Evolutionary conservation across 2,329 filamentous ascomycete species (phyloP).

Genomic region (Alternaria incomplexa): DNA sequence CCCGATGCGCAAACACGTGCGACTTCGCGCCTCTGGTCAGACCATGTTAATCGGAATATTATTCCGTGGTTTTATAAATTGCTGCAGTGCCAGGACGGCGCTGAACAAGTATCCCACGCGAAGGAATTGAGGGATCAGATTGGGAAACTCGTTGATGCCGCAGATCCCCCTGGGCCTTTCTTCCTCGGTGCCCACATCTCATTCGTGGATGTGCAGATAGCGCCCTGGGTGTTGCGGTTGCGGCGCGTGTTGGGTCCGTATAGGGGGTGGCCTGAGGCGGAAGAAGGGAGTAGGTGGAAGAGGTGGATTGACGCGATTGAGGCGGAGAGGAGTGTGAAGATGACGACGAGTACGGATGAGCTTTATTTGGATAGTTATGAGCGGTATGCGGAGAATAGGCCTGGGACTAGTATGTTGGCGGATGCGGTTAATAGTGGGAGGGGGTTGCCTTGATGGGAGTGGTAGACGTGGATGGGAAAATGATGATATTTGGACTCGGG

Average conservation of each 20-base stretch:
- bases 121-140: conserved; percentile 71
- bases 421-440: conserved; percentile 65
- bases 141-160: conserved; percentile 63
- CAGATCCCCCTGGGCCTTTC: conserved; percentile 68
- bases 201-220: conserved; percentile 77
- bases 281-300: conserved; percentile 69
- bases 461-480: too few species aligned
- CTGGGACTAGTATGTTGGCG: conserved; percentile 63
- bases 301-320: conserved; percentile 75
- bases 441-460: conserved; percentile 59
- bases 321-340: conserved; percentile 64
- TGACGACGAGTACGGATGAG: conserved; percentile 70
- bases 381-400: conserved; percentile 67
- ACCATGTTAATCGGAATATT: conserved; percentile 79
- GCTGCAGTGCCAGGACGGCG: conserved; percentile 67
- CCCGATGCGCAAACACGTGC: conserved; percentile 71
- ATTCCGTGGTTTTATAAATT: conserved; percentile 78
- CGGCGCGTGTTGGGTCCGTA: conserved; percentile 70
- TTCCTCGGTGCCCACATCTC: conserved; percentile 65
- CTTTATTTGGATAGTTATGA: conserved; percentile 72
- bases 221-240: conserved; percentile 75
- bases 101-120: conserved; percentile 64
- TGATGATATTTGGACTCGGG: too few species aligned
- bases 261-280: conserved; percentile 69
- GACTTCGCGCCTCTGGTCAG: conserved; percentile 78